Evolutionary conservation across 1,139 yeast genomes (phyloP).

Genomic region (Candida mesenterica): DNA sequence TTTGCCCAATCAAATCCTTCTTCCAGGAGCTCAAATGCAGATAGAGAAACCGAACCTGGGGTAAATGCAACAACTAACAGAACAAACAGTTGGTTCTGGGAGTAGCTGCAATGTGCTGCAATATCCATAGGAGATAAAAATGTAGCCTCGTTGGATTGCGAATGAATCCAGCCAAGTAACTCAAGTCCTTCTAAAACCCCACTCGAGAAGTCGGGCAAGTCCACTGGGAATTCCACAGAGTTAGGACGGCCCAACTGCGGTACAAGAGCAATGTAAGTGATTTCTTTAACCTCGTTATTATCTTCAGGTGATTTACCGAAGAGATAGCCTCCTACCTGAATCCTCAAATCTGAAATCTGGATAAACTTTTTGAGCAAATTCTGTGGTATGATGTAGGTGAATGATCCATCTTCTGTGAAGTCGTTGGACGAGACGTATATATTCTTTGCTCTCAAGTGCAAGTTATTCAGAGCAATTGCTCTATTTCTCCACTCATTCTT

Average conservation of each 20-base stretch:
- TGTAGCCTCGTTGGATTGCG: conserved; percentile 62
- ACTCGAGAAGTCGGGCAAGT: conserved; percentile 35
- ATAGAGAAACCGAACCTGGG: conserved; percentile 80
- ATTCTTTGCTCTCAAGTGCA: conserved; percentile 74
- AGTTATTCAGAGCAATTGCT: conserved; percentile 74
- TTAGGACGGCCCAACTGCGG: conserved; percentile 85
- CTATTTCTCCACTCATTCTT: conserved; percentile 90
- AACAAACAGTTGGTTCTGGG: conserved; percentile 38
- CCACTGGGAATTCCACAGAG: conserved; percentile 60
- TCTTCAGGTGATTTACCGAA: conserved; percentile 77
- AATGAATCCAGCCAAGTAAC: conserved; percentile 79
- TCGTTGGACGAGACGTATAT: conserved; percentile 62
- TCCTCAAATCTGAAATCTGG: conserved; percentile 75
- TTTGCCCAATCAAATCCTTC: conserved; percentile 82
- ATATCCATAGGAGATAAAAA: conserved; percentile 71
- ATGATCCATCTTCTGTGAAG: conserved; percentile 33
- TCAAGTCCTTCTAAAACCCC: conserved; percentile 48
- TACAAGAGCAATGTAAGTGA: conserved; percentile 70
- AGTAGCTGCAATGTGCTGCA: conserved; percentile 55
- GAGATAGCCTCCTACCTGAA: conserved; percentile 79
- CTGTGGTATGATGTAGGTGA: conserved; percentile 77
- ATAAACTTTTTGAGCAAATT: conserved; percentile 76
- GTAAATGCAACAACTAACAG: conserved; percentile 70
- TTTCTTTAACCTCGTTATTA: conserved; percentile 71
- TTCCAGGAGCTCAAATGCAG: conserved; percentile 59